Evolutionary conservation across 2,329 filamentous ascomycete genomes (phyloP), one percentile per base, ranked within the genome.

Genomic region (Leptosphaerulina australis): DNA sequence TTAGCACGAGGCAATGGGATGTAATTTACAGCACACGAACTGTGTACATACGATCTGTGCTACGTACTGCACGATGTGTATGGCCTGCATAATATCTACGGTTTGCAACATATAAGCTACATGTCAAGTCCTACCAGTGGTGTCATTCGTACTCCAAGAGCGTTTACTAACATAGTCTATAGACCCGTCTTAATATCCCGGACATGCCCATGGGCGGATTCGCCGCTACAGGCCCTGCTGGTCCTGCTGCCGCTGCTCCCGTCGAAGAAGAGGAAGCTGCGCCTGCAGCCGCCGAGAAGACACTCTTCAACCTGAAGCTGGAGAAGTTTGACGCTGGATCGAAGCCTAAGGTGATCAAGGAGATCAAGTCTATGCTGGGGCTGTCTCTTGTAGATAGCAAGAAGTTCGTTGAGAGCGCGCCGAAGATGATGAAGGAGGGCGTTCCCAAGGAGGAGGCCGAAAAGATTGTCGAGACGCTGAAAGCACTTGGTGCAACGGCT

Each of bases 261-360:
- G 82, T 71, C 39, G 84, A 92, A 74, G 91, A 94, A 71, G 89
- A 88, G 61, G 91, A 97, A 71, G 92, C 94, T 53, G 90, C 90
- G 1, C 91, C 93, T 26, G 90, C 91, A 2, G 88, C 88, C 29
- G 87, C 91, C 63, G 91, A 94, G 76, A 96, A 97, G 84, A 97
- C 93, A 3, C 84, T 99, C 56, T 99, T 99, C 83, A 96, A 88
- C 74, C 78, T 99, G 61, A 97, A 97, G 81, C 86, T 99, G 58
- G 83, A 90, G 76, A 88, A 88, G 26, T 95, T 97, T 74, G 95
- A 99, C 44, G 82, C 91, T 21, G 82, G 78, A 40, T 80, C 93
- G 60, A 99, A 99, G 83, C 91, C 95, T 68, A 99, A 99, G 88
- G 82, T 99, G 68, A 99, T 99, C 83, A 99, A 99, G 85, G 94